Evolutionary conservation across 495 filamentous ascomycete species (phyloP), one percentile per base, ranked within the genome.

Genomic region (Penicillium nucicola): DNA sequence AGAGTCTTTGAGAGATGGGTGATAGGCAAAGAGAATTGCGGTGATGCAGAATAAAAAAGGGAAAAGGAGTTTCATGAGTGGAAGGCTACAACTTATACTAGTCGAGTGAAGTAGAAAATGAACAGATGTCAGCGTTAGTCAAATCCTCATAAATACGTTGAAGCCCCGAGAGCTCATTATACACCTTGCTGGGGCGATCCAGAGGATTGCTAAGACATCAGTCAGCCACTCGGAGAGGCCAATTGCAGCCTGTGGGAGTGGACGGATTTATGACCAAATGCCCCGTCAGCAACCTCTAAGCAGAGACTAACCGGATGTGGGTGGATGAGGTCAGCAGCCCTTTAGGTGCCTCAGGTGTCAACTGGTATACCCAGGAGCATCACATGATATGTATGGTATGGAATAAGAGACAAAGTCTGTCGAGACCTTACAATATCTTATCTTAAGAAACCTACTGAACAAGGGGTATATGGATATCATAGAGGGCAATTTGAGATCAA

Each of bases 11-110:
- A 56, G 52, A 43, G 53, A 46, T 37, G 53, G 44, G 57, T 44
- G 42, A 58, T 63, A 64, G 52, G 66, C 56, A 37, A 70, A 42
- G 43, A 67, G 18, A 40, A 70, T 64, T 64, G 74, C 73, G 56
- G 56, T 61, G 60, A 74, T 69, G 60, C 67, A 72, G 65, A 76
- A 70, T 54, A 69, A 48, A 65, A 75, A 52, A 53, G 68, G 60
- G 45, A 74, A 53, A 43, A 75, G 55, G 10, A 72, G 54, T 61
- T 62, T 75, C 75, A 78, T 78, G 55, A 60, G 55, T 42, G 52
- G 38, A 51, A 47, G 28, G 42, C 14, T 44, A 53, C 47, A 56
- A 64, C 69, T 72, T 76, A 75, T 71, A 72, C 48, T 22, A 14
- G 7, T 11, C n/a, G 11, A 2, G 11, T 38, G 34, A 42, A 66